Base-by-base conservation (phyloP, 2,329 filamentous ascomycete genomes). In the Colletotrichum horii region DNA sequence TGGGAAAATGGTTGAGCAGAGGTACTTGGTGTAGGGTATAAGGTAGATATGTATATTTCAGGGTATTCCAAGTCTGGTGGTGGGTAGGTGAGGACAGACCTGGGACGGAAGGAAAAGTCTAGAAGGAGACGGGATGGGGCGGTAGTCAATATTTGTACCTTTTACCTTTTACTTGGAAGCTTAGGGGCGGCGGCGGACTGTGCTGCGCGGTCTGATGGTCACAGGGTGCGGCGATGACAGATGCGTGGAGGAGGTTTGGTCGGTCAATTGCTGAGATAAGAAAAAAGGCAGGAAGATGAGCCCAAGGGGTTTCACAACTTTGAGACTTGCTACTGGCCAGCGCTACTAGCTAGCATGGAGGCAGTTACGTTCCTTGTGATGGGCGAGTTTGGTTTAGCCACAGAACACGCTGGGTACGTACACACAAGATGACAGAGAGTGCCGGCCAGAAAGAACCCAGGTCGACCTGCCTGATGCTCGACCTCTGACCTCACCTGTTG, bases 191-290 rank as follows among this genome's bases (percentile, higher is more conserved):
- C 60, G 30, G 61, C 30, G 73, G 68, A 67, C 73, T 75, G 56
- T 70, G 76, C 67, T 32, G 71, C 67, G 65, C 67, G 61, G 62
- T 71, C 69, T 66, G 64, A 62, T 75, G 75, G 72, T 77, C 72
- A 75, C 72, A 75, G 22, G 74, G 70, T 76, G 67, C 67, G 67
- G 74, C 74, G 70, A 76, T 74, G 73, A 76, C 68, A 75, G 72
- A 67, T 36, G 73, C 43, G 32, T 38, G 67, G 55, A 76, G 72
- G 72, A 68, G 72, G 64, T 66, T 55, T 62, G 24, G 64, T 52
- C 61, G 70, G 70, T 74, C 65, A 32, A 64, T 61, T 72, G 58
- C 64, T 75, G 58, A 76, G 74, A 76, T 76, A 76, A 76, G 74
- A 73, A 73, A 75, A 67, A 52, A 55, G 28, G 22, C 58, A 38